These are phyloP conservation scores for Magnolia kwangsiensis DNA, from an alignment of 164 flowering plant species.

Conservation along the genomic window DNA sequence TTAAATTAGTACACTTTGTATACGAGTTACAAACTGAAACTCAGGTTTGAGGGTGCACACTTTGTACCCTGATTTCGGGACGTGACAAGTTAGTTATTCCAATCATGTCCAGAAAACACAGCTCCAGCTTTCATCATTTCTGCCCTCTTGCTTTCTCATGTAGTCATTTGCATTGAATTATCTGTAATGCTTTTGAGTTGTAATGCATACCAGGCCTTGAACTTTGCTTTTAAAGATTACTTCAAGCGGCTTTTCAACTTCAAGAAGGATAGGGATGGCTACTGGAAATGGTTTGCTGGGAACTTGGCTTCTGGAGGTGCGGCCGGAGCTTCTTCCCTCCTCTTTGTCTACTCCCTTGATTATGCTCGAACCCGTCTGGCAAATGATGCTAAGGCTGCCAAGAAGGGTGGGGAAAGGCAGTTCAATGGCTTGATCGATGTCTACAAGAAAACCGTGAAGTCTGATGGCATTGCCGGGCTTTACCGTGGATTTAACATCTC, in stretches of 20 bases:
- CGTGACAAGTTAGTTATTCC: constrained; percentile 7
- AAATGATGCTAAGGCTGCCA: constrained; percentile 19
- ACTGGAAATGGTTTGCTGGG: constrained; percentile 26
- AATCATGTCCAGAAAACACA: not conserved
- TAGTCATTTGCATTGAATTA: not conserved
- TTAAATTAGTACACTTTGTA: too few relatives aligned
- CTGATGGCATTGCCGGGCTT: constrained; percentile 20
- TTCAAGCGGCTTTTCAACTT: constrained; percentile 22
- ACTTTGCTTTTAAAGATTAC: constrained; percentile 23
- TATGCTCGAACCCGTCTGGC: constrained; percentile 22
- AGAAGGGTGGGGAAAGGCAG: constrained; percentile 24
- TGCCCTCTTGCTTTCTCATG: not conserved
- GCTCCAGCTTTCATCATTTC: not conserved
- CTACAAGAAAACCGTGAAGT: constrained; percentile 17
- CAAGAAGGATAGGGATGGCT: constrained; percentile 18
- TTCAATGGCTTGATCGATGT: constrained; percentile 19
- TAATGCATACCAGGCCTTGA: constrained; percentile 10
- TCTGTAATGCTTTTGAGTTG: not conserved
- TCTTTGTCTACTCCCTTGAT: constrained; percentile 21
- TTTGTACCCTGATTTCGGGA: too few relatives aligned
- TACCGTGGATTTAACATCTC: constrained; percentile 24
- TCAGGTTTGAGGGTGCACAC: too few relatives aligned
- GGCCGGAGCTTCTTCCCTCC: constrained; percentile 20
- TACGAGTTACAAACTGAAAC: too few relatives aligned
- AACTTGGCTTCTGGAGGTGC: constrained; percentile 24